Evolutionary conservation across 345 rosid species (phyloP).

Genomic region (Eucalyptus albens): DNA sequence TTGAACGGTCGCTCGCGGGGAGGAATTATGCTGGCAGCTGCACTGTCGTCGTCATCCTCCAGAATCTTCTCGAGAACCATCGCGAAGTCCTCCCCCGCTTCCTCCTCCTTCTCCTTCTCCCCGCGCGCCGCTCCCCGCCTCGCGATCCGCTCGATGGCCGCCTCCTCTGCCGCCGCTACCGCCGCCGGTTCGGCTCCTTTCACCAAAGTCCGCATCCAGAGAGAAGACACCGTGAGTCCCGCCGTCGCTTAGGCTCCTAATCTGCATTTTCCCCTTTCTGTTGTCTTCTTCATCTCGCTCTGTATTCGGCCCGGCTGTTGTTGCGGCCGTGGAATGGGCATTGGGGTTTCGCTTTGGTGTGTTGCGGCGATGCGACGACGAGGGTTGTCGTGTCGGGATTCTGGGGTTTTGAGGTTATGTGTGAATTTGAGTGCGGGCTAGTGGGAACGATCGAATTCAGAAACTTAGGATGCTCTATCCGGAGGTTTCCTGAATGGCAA

Average conservation of each 20-base stretch:
- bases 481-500: not conserved
- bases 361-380: not conserved
- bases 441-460: not conserved
- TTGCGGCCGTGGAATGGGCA: not conserved
- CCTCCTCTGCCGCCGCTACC: conserved; percentile 5
- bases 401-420: not conserved
- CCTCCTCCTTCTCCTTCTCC: conserved; percentile 1
- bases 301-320: not conserved
- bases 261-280: not conserved
- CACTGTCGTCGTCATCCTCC: conserved; percentile 4
- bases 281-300: not conserved
- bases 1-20: not conserved
- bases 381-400: not conserved
- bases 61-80: conserved; percentile 13
- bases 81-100: not conserved
- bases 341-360: not conserved
- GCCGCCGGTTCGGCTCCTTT: conserved; percentile 13
- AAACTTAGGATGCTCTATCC: not conserved
- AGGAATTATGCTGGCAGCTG: not conserved
- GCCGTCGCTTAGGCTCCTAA: not conserved
- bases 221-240: conserved; percentile 66
- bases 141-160: conserved; percentile 62
- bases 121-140: conserved; percentile 5
- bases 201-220: conserved; percentile 72
- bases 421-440: not conserved